These are phyloP conservation scores for Geosiphon pyriformis DNA, from an alignment of 192 early-diverging fungal species.

Conservation along the genomic window DNA sequence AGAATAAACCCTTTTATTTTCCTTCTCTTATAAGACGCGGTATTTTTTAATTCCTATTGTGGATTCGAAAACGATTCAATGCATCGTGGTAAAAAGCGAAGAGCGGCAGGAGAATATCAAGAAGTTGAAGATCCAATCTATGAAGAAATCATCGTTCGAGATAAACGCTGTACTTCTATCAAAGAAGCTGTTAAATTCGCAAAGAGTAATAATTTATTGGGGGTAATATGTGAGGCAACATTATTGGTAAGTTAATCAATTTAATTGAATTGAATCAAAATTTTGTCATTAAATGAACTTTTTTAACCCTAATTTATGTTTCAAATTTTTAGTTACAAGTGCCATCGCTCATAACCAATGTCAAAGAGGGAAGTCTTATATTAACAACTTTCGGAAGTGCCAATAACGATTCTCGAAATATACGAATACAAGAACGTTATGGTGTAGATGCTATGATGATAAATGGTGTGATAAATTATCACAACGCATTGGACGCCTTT, in stretches of 20 bases:
- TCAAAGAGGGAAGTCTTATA: slow-evolving; percentile 90
- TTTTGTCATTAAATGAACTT: neutral
- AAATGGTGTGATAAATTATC: slow-evolving; percentile 55
- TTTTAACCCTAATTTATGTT: neutral
- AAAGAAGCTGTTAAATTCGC: slow-evolving; percentile 96
- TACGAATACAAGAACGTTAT: slow-evolving; percentile 68
- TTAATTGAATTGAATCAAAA: neutral
- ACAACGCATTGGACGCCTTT: neutral
- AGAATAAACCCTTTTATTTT: neutral
- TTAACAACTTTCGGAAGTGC: slow-evolving; percentile 83
- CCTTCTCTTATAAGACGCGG: slow-evolving; percentile 52
- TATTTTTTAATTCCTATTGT: slow-evolving; percentile 88
- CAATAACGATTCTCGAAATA: slow-evolving; percentile 59
- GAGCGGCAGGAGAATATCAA: neutral
- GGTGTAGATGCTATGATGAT: slow-evolving; percentile 92
- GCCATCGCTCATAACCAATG: slow-evolving; percentile 82
- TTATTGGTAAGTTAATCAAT: slow-evolving; percentile 62
- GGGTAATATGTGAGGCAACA: slow-evolving; percentile 85
- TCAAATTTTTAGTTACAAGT: slow-evolving; percentile 67
- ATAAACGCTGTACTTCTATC: slow-evolving; percentile 57
- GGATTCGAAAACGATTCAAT: slow-evolving; percentile 54
- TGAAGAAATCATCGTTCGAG: slow-evolving; percentile 37
- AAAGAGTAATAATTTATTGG: slow-evolving; percentile 85
- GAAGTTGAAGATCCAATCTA: slow-evolving; percentile 13
- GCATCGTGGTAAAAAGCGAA: slow-evolving; percentile 32